Conservation (phyloP, 495 filamentous ascomycete species). For the Penicillium nucicola region DNA sequence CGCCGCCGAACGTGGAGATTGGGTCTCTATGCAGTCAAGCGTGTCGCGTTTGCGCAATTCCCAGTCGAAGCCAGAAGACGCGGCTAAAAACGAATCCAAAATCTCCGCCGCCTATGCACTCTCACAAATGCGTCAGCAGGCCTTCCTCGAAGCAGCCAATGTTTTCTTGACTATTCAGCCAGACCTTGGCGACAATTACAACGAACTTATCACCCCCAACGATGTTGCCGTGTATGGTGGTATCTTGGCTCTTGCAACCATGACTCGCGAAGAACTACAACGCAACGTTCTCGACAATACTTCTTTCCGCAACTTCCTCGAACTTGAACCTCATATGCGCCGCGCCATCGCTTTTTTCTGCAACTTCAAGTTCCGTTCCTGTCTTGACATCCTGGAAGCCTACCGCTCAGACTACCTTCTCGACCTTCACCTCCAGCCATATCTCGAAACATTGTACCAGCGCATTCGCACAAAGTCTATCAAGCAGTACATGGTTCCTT, state of each 20-base stretch:
- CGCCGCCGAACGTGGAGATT: constrained; percentile 63
- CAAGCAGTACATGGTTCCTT: constrained; percentile 82
- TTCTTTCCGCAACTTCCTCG: constrained; percentile 80
- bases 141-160: constrained; percentile 69
- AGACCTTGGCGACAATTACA: constrained; percentile 55
- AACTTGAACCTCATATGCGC: constrained; percentile 91
- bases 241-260: constrained; percentile 84
- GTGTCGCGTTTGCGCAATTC: constrained; percentile 61
- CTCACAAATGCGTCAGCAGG: constrained; percentile 60
- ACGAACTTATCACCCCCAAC: constrained; percentile 74
- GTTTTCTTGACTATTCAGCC: constrained; percentile 61
- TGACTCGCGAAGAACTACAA: constrained; percentile 77
- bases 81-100: constrained; percentile 60
- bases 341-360: constrained; percentile 86
- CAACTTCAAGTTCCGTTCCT: constrained; percentile 79
- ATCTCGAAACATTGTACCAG: constrained; percentile 65
- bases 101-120: constrained; percentile 67
- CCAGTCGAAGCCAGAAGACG: constrained; percentile 57
- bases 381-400: constrained; percentile 74
- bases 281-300: constrained; percentile 70
- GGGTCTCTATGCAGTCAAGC: constrained; percentile 63
- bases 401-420: constrained; percentile 84
- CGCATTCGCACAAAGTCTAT: constrained; percentile 86
- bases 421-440: constrained; percentile 80
- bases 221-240: constrained; percentile 92